Evolutionary conservation across 148 eudicot genomes (phyloP), one percentile per base, ranked within the genome.

Genomic region (Rhododendron simsii): DNA sequence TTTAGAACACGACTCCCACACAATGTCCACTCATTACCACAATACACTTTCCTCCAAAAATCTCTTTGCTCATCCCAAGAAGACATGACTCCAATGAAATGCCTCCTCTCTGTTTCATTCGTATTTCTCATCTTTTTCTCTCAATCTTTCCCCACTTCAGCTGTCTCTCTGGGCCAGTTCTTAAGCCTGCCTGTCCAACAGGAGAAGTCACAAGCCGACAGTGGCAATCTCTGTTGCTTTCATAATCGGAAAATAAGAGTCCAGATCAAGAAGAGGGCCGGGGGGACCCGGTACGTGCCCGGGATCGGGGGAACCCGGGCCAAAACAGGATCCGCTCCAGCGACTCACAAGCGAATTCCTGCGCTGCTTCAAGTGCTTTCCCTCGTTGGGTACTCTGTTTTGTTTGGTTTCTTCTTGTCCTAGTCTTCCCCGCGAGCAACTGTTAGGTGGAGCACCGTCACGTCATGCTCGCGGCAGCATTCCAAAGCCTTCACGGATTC

Each of bases 321-420:
- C 37, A 30, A 33, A 50, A 1, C 81, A 1, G 44, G 76, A 82
- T 75, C 86, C 0, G 79, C 86, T 7, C 47, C 86, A 13, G 88
- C 85, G 7, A 53, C 15, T 76, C 78, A 18, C 16, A 15, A 23
- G 12, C 53, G 35, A 7, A 5, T 80, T 10, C 44, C 86, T 16
- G 30, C 26, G 12, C 63, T 51, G 16, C 55, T 84, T 2, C 84
- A 51, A 71, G 47, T 84, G 61, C 37, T 13, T 87, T 48, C 53
- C 15, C 48, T 78, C 50, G 20, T 83, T 45, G 39, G 45, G 45
- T 84, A 53, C 84, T 51, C 65, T n/a, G 12, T 84, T 65, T 87
- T 83, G 51, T 63, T 78, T 50, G 86, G 51, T 71, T 71, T 79
- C 84, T 87, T 78, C 81, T 80, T 80, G 63, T 55, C 59, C 74